phyloP scores from a whole-genome alignment of 345 rosid genomes.

The Linum tenue region DNA sequence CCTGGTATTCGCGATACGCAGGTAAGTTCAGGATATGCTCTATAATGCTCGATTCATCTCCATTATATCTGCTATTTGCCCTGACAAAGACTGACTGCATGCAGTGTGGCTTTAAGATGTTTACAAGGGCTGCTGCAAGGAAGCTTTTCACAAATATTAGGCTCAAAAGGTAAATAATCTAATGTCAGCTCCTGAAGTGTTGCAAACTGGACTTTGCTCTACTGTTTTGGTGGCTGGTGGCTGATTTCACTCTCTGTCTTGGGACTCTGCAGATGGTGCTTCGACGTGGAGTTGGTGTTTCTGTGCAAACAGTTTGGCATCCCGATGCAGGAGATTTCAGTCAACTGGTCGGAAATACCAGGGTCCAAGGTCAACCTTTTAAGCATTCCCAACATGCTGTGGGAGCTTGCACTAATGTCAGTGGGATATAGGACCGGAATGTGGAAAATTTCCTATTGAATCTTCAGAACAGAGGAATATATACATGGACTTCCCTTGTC shows the following conservation, averaged over 20 bases:
- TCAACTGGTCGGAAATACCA: constrained; percentile 91
- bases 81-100: too few relatives aligned
- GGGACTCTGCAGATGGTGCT: constrained; percentile 80
- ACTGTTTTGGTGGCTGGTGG: too few relatives aligned
- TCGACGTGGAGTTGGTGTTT: constrained; percentile 87
- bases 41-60: too few relatives aligned
- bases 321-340: constrained; percentile 76
- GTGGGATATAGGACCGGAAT: constrained; percentile 73
- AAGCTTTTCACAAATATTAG: constrained; percentile 81
- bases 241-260: background rate
- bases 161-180: constrained; percentile 53
- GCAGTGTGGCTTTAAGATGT: constrained; percentile 99
- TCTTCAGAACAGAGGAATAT: background rate
- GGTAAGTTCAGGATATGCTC: constrained; percentile 26
- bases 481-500: background rate
- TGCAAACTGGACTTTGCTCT: background rate
- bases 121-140: constrained; percentile 94
- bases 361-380: constrained; percentile 86
- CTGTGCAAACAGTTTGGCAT: constrained; percentile 74
- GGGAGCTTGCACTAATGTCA: constrained; percentile 93
- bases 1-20: constrained; percentile 97
- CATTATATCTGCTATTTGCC: too few relatives aligned
- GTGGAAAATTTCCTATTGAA: constrained; percentile 52
- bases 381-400: constrained; percentile 94
- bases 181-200: background rate